A percentile compares a stretch with the other conserved stretches of the same genome.
Conservation (phyloP, 2,329 filamentous ascomycete genomes). For the Fusarium xyrophilum region DNA sequence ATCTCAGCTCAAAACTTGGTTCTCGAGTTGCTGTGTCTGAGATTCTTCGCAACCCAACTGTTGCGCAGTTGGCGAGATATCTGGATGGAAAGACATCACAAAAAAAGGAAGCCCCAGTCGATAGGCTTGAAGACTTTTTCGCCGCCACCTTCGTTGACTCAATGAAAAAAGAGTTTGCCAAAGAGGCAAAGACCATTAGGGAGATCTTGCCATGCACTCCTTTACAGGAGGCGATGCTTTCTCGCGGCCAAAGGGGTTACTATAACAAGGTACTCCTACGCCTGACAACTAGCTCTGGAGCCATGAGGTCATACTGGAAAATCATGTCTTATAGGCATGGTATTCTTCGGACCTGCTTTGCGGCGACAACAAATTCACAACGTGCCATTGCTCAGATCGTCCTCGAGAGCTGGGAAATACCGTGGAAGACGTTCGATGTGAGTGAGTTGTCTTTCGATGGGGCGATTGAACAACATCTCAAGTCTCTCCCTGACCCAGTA, state of each 20-base stretch:
- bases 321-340: slow-evolving; percentile 70
- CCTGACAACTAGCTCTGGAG: slow-evolving; percentile 57
- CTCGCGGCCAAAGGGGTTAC: slow-evolving; percentile 63
- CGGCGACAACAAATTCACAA: slow-evolving; percentile 64
- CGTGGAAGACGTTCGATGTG: slow-evolving; percentile 50
- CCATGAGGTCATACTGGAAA: slow-evolving; percentile 67
- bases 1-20: slow-evolving; percentile 56
- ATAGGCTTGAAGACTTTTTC: slow-evolving; percentile 35
- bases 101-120: not conserved
- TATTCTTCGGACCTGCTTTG: slow-evolving; percentile 80
- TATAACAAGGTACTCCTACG: slow-evolving; percentile 74
- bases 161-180: slow-evolving; percentile 45
- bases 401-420: slow-evolving; percentile 54
- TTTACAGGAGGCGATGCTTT: slow-evolving; percentile 86
- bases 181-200: slow-evolving; percentile 50
- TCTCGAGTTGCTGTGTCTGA: slow-evolving; percentile 68
- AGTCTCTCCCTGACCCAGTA: slow-evolving; percentile 49
- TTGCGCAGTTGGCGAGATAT: slow-evolving; percentile 64
- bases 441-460: slow-evolving; percentile 46
- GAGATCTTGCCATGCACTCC: slow-evolving; percentile 81
- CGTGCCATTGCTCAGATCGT: slow-evolving; percentile 78
- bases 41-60: slow-evolving; percentile 71
- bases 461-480: slow-evolving; percentile 51
- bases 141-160: slow-evolving; percentile 33
- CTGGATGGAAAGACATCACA: slow-evolving; percentile 7